phyloP scores from a whole-genome alignment of 2,329 filamentous ascomycete species.

The Microdochium paspali region DNA sequence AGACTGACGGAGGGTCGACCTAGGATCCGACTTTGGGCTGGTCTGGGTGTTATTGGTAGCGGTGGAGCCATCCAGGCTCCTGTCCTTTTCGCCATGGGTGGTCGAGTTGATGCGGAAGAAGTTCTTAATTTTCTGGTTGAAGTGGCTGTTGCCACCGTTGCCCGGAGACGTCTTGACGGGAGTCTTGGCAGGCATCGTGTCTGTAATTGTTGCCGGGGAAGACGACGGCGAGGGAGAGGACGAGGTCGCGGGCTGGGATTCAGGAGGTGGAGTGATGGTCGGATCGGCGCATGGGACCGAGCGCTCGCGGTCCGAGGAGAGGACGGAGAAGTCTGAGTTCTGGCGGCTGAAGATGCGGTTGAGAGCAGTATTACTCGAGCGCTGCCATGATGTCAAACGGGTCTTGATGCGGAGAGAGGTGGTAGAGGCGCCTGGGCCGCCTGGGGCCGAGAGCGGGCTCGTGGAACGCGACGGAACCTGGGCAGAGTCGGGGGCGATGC shows the following conservation, averaged over 20 bases:
- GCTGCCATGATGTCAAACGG: constrained; percentile 23
- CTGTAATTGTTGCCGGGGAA: constrained; percentile 3
- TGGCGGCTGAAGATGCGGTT: neutral
- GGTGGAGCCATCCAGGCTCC: constrained; percentile 16
- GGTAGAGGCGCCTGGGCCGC: constrained; percentile 1
- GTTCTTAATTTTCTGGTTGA: constrained; percentile 60
- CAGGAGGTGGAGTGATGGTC: constrained; percentile 9
- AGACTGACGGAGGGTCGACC: constrained; percentile 52
- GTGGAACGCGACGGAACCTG: neutral
- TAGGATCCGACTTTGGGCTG: constrained; percentile 58
- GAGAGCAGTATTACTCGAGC: constrained; percentile 5
- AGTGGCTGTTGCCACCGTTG: constrained; percentile 43
- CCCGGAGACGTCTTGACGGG: constrained; percentile 23
- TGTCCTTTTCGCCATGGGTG: constrained; percentile 26
- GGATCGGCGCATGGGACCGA: neutral
- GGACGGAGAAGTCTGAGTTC: neutral
- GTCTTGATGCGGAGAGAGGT: constrained; percentile 15
- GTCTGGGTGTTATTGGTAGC: constrained; percentile 29
- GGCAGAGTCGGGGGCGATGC: neutral
- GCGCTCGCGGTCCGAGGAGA: neutral
- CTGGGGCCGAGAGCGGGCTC: constrained; percentile 8
- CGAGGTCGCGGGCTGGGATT: constrained; percentile 9
- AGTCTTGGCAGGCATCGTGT: constrained; percentile 44
- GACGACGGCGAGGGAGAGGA: constrained; percentile 3
- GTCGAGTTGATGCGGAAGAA: constrained; percentile 58